Percentiles rank a stretch among this genome's conserved stretches.
These are phyloP conservation scores for Eimeria acervulina DNA, from an alignment of 169 alveolate species.

Conservation along the genomic window DNA sequence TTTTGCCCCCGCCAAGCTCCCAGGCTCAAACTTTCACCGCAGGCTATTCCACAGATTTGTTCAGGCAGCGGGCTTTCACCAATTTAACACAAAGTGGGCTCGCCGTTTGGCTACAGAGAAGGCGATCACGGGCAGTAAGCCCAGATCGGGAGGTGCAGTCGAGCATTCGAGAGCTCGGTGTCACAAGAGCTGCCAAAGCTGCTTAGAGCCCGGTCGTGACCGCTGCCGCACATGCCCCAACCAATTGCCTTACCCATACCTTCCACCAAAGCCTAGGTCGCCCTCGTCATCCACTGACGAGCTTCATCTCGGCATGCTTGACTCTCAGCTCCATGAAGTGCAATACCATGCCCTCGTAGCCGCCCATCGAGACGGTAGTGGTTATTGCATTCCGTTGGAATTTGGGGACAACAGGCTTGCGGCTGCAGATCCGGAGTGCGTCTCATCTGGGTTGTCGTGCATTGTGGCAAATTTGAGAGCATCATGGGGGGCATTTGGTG, in stretches of 20 bases:
- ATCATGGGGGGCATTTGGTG: not conserved
- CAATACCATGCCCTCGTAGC: conserved; percentile 60
- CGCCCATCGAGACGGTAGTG: conserved; percentile 76
- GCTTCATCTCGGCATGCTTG: not conserved
- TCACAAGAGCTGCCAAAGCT: conserved; percentile 68
- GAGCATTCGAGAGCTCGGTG: not conserved
- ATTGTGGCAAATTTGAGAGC: not conserved
- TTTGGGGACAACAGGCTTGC: conserved; percentile 22
- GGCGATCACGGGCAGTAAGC: not conserved
- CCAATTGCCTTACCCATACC: conserved; percentile 49
- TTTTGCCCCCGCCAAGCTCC: not conserved
- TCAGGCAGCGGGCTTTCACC: conserved; percentile 6
- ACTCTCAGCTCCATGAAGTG: not conserved
- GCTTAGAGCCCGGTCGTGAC: conserved; percentile 60
- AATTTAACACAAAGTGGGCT: not conserved
- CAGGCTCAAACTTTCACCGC: not conserved
- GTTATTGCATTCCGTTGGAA: conserved; percentile 62
- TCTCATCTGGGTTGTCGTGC: conserved; percentile 4
- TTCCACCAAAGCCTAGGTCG: not conserved
- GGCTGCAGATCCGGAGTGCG: not conserved
- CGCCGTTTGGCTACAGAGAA: conserved; percentile 25
- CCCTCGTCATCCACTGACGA: not conserved
- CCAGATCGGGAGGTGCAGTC: conserved; percentile 13
- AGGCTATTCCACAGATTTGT: not conserved
- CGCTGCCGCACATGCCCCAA: conserved; percentile 65